Percentiles rank a stretch among this genome's conserved stretches.
Evolutionary conservation across 768 basidiomycete species (phyloP).

Genomic region (Jaapia argillacea): DNA sequence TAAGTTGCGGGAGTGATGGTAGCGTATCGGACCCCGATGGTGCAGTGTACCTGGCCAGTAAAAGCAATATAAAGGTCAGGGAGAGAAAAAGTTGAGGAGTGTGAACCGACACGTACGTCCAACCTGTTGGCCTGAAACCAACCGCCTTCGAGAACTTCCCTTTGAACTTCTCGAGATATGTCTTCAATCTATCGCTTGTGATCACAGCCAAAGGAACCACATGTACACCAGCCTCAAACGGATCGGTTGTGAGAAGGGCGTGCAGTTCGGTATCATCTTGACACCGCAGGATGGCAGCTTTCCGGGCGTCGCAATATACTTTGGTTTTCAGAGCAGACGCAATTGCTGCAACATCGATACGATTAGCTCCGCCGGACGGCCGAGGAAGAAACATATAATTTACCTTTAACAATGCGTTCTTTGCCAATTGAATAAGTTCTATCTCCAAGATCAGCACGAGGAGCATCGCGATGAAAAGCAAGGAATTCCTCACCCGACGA

Average conservation of each 20-base stretch:
- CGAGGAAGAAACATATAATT: conserved; percentile 35
- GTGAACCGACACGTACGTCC: conserved; percentile 62
- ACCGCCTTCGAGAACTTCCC: conserved; percentile 62
- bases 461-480: not conserved
- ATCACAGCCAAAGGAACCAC: conserved; percentile 73
- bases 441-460: conserved; percentile 1
- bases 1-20: conserved; percentile 58
- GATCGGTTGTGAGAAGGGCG: conserved; percentile 65
- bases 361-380: not conserved
- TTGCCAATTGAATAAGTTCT: conserved; percentile 98
- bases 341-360: conserved; percentile 51
- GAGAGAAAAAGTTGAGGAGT: conserved; percentile 1
- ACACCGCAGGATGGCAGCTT: conserved; percentile 74
- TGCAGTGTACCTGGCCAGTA: conserved; percentile 44
- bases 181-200: conserved; percentile 63
- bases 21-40: conserved; percentile 52
- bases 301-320: conserved; percentile 84
- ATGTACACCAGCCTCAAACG: conserved; percentile 72
- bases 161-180: conserved; percentile 68
- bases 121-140: conserved; percentile 91
- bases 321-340: conserved; percentile 74
- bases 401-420: conserved; percentile 94
- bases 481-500: conserved; percentile 51
- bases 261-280: conserved; percentile 80
- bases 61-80: not conserved